Percentiles rank a stretch among this genome's conserved stretches.
Evolutionary conservation across 2,329 filamentous ascomycete genomes (phyloP).

Genomic region (Ophiocordyceps sinensis): DNA sequence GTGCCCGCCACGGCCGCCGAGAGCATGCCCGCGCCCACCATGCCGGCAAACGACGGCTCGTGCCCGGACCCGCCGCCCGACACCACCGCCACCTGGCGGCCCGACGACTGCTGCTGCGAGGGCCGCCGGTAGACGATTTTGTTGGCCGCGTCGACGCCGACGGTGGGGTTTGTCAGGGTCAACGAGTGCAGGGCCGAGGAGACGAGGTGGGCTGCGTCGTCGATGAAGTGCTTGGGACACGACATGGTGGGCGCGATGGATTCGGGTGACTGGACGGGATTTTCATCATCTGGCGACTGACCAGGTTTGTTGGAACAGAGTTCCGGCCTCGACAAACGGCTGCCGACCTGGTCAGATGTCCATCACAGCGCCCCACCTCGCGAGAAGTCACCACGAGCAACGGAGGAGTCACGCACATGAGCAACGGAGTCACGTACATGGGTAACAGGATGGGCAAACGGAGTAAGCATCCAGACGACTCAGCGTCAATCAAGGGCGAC

Average conservation of each 20-base stretch:
- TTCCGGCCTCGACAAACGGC: too few species aligned
- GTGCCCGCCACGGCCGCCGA: conserved; percentile 74
- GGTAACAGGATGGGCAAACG: too few species aligned
- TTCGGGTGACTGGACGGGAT: too few species aligned
- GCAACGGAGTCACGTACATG: too few species aligned
- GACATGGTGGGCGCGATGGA: conserved; percentile 23
- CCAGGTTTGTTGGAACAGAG: too few species aligned
- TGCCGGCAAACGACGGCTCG: conserved; percentile 75
- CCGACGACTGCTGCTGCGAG: conserved; percentile 13
- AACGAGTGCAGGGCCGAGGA: conserved; percentile 60
- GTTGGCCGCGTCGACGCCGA: conserved; percentile 63
- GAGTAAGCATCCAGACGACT: too few species aligned
- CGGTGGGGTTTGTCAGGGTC: conserved; percentile 70
- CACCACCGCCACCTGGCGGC: conserved; percentile 62
- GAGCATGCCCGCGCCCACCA: conserved; percentile 70
- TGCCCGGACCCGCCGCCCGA: conserved; percentile 84
- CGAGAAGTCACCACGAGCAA: too few species aligned
- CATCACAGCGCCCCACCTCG: too few species aligned
- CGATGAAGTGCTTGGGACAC: conserved; percentile 68
- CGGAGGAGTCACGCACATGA: too few species aligned
- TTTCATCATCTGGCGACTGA: too few species aligned
- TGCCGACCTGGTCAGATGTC: too few species aligned
- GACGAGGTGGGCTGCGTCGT: conserved; percentile 69
- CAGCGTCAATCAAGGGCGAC: too few species aligned
- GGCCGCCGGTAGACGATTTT: conserved; percentile 71